Evolutionary conservation across 306 rosid genomes (phyloP).

Genomic region (Pueraria montana): DNA sequence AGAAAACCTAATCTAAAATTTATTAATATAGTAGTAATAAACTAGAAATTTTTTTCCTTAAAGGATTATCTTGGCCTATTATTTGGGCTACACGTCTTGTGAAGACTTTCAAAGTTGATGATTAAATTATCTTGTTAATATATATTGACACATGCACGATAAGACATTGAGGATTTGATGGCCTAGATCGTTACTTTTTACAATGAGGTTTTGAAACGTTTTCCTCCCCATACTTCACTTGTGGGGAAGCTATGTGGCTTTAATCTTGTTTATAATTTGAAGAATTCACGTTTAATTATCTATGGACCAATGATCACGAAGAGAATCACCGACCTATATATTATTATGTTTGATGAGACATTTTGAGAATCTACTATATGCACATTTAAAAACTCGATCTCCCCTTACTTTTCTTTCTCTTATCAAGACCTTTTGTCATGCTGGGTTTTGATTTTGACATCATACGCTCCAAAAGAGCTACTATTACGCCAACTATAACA

Average conservation of each 20-base stretch:
- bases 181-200: neutral
- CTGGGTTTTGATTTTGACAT: conserved; percentile 9
- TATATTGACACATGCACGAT: conserved; percentile 33
- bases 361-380: conserved; percentile 60
- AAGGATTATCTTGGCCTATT: conserved; percentile 1
- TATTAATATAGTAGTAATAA: neutral
- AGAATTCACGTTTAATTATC: conserved; percentile 29
- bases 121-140: conserved; percentile 7
- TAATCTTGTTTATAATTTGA: conserved; percentile 38
- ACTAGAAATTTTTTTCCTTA: neutral
- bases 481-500: neutral
- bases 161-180: conserved; percentile 35
- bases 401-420: neutral
- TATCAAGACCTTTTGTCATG: neutral
- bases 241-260: conserved; percentile 20
- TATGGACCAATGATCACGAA: conserved; percentile 47
- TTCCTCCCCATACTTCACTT: conserved; percentile 2
- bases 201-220: conserved; percentile 42
- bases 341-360: conserved; percentile 57
- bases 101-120: neutral
- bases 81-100: neutral
- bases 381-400: conserved; percentile 4
- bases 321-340: conserved; percentile 43
- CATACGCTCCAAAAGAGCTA: conserved; percentile 2
- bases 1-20: conserved; percentile 38